phyloP scores from a whole-genome alignment of 257 asterid species.

The Petrea volubilis region DNA sequence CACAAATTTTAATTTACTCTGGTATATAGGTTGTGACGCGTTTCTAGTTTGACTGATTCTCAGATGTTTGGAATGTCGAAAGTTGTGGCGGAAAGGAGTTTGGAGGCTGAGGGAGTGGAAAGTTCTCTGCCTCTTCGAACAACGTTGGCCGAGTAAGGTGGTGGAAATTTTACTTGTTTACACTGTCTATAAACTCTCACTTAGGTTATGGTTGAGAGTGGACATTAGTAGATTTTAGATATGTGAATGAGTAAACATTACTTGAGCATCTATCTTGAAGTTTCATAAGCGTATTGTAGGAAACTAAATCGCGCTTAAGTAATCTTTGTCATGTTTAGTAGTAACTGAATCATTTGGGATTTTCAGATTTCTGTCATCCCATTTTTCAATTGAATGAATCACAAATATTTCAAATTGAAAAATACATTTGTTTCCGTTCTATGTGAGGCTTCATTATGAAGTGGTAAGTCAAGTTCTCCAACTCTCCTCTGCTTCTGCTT shows the following conservation, averaged over 20 bases:
- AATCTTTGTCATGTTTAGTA: background rate
- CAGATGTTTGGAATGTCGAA: conserved; percentile 97
- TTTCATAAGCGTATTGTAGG: background rate
- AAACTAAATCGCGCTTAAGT: background rate
- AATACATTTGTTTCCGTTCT: too few relatives aligned
- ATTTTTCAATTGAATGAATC: background rate
- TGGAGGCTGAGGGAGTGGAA: conserved; percentile 65
- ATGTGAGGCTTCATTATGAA: background rate
- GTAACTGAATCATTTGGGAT: background rate
- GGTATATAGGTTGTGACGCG: background rate
- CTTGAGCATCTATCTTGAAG: conserved; percentile 8
- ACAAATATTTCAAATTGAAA: background rate
- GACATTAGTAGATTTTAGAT: background rate
- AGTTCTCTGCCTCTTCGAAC: conserved; percentile 80
- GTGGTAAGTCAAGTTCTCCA: background rate
- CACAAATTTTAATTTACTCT: background rate
- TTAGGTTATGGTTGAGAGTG: background rate
- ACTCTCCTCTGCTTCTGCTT: background rate
- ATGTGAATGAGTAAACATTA: background rate
- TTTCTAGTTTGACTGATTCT: background rate
- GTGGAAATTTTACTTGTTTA: background rate
- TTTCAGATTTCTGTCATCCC: background rate
- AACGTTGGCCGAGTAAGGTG: conserved; percentile 57
- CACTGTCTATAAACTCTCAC: background rate
- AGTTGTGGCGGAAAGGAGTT: conserved; percentile 68